Evolutionary conservation across 352 stramenopile species (phyloP).

Genomic region (Phytophthora vignae): DNA sequence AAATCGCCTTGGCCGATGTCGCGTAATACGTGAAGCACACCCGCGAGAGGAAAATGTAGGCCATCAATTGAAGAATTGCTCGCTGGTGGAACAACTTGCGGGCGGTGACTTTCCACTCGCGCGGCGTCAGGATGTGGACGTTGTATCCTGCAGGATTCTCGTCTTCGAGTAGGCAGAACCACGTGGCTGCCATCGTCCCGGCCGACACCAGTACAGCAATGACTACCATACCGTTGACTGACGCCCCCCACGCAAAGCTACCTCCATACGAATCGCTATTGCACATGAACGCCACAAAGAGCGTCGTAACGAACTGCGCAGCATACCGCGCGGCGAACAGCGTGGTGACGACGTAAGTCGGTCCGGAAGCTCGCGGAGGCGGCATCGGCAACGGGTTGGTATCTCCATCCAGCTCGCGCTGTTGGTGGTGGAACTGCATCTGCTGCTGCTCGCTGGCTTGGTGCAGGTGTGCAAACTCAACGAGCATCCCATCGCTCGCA

Average conservation of each 20-base stretch:
- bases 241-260: slow-evolving; percentile 53
- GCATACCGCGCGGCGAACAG: slow-evolving; percentile 48
- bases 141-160: slow-evolving; percentile 33
- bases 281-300: slow-evolving; percentile 61
- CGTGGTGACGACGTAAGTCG: slow-evolving; percentile 49
- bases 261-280: slow-evolving; percentile 63
- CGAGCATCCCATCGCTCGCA: slow-evolving; percentile 52
- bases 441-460: slow-evolving; percentile 35
- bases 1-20: slow-evolving; percentile 60
- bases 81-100: slow-evolving; percentile 50
- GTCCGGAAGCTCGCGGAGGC: slow-evolving; percentile 18
- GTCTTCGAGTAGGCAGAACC: slow-evolving; percentile 50
- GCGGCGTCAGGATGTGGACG: slow-evolving; percentile 24
- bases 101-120: slow-evolving; percentile 29
- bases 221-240: slow-evolving; percentile 55
- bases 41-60: slow-evolving; percentile 53
- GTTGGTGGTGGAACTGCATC: slow-evolving; percentile 36
- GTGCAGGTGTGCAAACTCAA: slow-evolving; percentile 51
- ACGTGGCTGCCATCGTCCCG: slow-evolving; percentile 34
- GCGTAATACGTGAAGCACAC: slow-evolving; percentile 73
- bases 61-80: slow-evolving; percentile 47
- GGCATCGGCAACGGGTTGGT: slow-evolving; percentile 14
- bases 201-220: slow-evolving; percentile 41
- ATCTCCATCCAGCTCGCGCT: slow-evolving; percentile 29
- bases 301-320: slow-evolving; percentile 48